Percentiles rank a stretch among this genome's conserved stretches.
Conservation (phyloP, 805 yeast species). For the Pichia nakasei region DNA sequence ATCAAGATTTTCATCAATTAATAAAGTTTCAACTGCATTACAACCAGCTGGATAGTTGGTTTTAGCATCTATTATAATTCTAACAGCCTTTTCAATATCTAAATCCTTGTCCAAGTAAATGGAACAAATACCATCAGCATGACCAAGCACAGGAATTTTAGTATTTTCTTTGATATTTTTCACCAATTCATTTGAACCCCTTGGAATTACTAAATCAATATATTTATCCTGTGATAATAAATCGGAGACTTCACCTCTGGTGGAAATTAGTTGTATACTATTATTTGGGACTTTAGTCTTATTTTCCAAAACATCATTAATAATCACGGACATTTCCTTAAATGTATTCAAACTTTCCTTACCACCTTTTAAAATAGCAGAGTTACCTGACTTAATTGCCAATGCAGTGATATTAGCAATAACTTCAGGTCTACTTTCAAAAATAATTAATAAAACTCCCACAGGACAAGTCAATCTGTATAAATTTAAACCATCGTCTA, state of each 20-base stretch:
- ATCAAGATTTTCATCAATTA: conserved; percentile 43
- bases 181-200: conserved; percentile 94
- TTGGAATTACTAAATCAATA: conserved; percentile 92
- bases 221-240: conserved; percentile 76
- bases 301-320: conserved; percentile 44
- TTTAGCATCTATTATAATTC: conserved; percentile 76
- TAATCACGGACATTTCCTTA: conserved; percentile 65
- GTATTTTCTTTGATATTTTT: conserved; percentile 78
- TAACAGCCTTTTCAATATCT: conserved; percentile 66
- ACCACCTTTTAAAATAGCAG: conserved; percentile 96
- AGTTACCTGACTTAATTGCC: conserved; percentile 93
- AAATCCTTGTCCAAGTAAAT: conserved; percentile 74
- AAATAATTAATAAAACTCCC: conserved; percentile 86
- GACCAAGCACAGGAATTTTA: conserved; percentile 95
- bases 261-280: conserved; percentile 79
- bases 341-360: conserved; percentile 86
- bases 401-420: conserved; percentile 95
- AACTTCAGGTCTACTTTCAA: conserved; percentile 96
- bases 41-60: conserved; percentile 99
- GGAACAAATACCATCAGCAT: conserved; percentile 96
- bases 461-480: conserved; percentile 87
- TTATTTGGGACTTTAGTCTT: conserved; percentile 68
- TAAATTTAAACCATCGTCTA: conserved; percentile 83
- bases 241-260: conserved; percentile 85
- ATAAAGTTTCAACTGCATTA: conserved; percentile 85